phyloP scores from a whole-genome alignment of 345 rosid genomes.

The Syzygium grande region DNA sequence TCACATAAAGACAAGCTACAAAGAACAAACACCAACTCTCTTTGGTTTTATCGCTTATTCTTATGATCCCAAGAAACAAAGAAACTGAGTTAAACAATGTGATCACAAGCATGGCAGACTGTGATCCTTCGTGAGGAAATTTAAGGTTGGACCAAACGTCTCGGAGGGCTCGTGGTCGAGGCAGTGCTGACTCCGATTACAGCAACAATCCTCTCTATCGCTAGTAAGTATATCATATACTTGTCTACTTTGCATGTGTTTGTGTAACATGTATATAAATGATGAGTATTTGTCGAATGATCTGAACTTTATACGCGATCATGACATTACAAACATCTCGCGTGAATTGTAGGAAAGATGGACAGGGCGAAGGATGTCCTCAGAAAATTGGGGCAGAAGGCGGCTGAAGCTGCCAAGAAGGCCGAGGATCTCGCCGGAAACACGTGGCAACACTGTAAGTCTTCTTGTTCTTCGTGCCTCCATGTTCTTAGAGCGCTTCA shows the following conservation, averaged over 20 bases:
- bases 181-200: not conserved
- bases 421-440: conserved; percentile 14
- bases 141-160: not conserved
- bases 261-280: not conserved
- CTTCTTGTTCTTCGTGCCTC: not conserved
- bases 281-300: not conserved
- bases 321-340: not conserved
- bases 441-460: conserved; percentile 13
- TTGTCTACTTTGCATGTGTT: not conserved
- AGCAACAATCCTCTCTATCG: not conserved
- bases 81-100: not conserved
- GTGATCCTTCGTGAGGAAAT: not conserved
- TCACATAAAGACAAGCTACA: not conserved
- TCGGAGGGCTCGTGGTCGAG: not conserved
- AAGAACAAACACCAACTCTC: not conserved
- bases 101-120: not conserved
- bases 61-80: not conserved
- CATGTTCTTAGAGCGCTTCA: not conserved
- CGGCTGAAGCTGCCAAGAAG: conserved; percentile 8
- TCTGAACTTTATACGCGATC: not conserved
- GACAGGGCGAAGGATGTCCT: conserved; percentile 5
- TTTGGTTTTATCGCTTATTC: not conserved
- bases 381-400: conserved; percentile 7
- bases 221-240: not conserved
- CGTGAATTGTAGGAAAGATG: not conserved